Evolutionary conservation across 768 basidiomycete species (phyloP), one percentile per base, ranked within the genome.

Genomic region (Macrolepiota fuliginosa): DNA sequence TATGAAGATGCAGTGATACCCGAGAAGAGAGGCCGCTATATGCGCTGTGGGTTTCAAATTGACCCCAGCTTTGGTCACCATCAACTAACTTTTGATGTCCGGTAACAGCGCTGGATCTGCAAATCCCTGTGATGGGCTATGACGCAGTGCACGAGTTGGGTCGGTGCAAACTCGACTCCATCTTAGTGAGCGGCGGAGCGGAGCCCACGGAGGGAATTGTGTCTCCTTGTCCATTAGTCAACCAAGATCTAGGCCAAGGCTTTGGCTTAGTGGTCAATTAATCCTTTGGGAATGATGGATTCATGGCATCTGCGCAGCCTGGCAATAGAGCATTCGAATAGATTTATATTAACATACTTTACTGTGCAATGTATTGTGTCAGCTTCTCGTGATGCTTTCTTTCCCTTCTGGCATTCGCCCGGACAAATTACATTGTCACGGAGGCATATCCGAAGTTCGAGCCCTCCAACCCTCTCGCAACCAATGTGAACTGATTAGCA

Each of bases 381-480:
- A 40, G 27, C 24, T 15, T 56, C 25, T 45, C 54, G 29, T 19
- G 27, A 17, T 13, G 13, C 22, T 29, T 49, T 49, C 13, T 5
- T 9, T 49, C 47, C 24, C 12, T 5, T 19, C 22, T 37, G 3
- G n/a, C 37, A 9, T 4, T 15, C 17, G 22, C 10, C 47, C 24
- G 11, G 19, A 11, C 56, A 13, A 22, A 32, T 55, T 25, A 61
- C 60, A 61, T 61, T 19, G 60, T 39, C 42, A 86, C 77, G 3
- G 88, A 86, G 1, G 92, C 86, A 71, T 90, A 93, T 7, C 94
- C 94, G 72, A 95, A 96, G 63, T 84, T 88, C 9, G 92, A 89
- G 7, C 90, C 91, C 66, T 92, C 92, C 60, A 95, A 72, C 2
- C 94, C 94, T 68, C 94, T 76, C 11, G 92, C 89, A 19, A 96